Conservation (phyloP, 805 yeast genomes). For the Cyberlindnera lachancei region DNA sequence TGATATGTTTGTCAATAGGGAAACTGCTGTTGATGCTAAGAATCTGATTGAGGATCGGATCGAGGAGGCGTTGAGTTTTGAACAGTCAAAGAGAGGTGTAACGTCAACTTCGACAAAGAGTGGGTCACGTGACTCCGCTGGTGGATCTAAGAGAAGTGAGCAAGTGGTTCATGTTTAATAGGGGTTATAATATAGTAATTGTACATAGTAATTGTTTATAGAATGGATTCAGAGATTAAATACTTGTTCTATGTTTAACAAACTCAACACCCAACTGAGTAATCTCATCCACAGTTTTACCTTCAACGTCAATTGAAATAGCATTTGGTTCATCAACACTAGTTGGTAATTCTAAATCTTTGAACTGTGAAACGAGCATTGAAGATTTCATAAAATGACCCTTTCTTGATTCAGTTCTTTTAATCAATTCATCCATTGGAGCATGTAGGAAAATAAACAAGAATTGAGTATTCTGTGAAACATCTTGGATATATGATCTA, state of each 20-base stretch:
- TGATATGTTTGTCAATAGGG: conserved; percentile 65
- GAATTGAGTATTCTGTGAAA: conserved; percentile 32
- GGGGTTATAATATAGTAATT: no score
- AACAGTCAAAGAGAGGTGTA: background rate
- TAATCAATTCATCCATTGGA: conserved; percentile 48
- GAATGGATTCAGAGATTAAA: no score
- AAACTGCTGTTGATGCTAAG: conserved; percentile 65
- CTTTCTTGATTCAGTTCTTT: conserved; percentile 55
- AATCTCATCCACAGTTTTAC: conserved; percentile 15
- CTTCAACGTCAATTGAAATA: conserved; percentile 24
- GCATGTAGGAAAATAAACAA: conserved; percentile 64
- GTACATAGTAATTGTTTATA: no score
- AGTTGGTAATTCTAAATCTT: conserved; percentile 65
- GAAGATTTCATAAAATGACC: conserved; percentile 83
- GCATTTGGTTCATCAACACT: conserved; percentile 27
- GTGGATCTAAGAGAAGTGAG: no score
- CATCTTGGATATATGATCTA: conserved; percentile 48
- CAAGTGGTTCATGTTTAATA: no score
- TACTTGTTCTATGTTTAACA: no score
- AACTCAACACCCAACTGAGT: conserved; percentile 6
- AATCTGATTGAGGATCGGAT: conserved; percentile 52
- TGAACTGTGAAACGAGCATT: conserved; percentile 77
- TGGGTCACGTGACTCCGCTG: no score
- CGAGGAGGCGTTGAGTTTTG: conserved; percentile 27
- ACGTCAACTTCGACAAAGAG: no score